phyloP scores from a whole-genome alignment of 1,139 yeast genomes.

The Magnusiomyces magnusii region DNA sequence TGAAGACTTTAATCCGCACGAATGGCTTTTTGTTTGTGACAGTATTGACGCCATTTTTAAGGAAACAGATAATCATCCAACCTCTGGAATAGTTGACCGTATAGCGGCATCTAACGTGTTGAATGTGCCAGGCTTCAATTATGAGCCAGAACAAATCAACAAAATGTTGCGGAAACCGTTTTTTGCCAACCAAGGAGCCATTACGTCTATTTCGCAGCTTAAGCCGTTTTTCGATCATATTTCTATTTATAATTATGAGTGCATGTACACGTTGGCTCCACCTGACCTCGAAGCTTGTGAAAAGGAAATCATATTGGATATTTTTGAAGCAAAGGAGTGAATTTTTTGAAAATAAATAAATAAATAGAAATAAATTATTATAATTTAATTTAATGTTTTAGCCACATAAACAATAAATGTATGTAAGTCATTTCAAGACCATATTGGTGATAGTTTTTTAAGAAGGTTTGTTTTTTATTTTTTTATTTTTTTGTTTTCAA shows the following conservation, averaged over 20 bases:
- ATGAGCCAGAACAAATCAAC: constrained; percentile 4
- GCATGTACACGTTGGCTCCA: constrained; percentile 49
- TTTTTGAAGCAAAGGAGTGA: constrained; percentile 30
- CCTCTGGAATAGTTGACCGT: constrained; percentile 37
- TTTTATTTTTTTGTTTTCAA: not conserved
- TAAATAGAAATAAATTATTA: not conserved
- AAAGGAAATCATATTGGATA: constrained; percentile 49
- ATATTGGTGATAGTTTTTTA: not conserved
- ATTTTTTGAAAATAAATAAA: too few species aligned
- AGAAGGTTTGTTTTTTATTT: not conserved
- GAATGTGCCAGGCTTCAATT: constrained; percentile 20
- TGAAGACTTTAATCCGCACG: constrained; percentile 73
- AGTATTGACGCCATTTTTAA: constrained; percentile 55
- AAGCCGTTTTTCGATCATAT: constrained; percentile 64
- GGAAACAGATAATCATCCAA: constrained; percentile 28
- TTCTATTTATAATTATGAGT: constrained; percentile 66
- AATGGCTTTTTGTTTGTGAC: constrained; percentile 80
- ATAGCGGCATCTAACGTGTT: constrained; percentile 26
- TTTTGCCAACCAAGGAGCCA: constrained; percentile 8
- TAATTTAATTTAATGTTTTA: too few species aligned
- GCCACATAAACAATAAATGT: too few species aligned
- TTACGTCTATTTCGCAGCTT: constrained; percentile 39
- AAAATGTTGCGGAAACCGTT: constrained; percentile 14
- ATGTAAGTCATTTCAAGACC: not conserved
- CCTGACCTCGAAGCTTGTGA: constrained; percentile 46